Evolutionary conservation across 139 green algal species (phyloP).

Genomic region (Auxenochlorella pyrenoidosa): DNA sequence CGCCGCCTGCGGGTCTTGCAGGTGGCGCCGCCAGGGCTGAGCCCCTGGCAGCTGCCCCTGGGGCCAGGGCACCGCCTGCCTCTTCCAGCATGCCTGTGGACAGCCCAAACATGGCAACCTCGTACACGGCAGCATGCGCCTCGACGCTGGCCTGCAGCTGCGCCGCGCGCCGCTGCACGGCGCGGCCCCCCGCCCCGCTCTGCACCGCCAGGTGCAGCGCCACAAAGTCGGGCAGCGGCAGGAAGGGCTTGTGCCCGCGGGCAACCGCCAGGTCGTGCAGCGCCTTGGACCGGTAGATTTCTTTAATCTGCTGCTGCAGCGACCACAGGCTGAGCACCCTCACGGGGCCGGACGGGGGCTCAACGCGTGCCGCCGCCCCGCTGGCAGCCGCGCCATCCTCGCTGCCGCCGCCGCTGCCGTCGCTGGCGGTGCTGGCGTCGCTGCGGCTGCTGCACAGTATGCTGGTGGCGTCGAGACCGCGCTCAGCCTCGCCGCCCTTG

Average conservation of each 20-base stretch:
- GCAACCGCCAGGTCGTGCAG: constrained; percentile 16
- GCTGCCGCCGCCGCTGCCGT: not conserved
- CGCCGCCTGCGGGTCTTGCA: not conserved
- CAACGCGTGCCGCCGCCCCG: not conserved
- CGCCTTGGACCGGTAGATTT: constrained; percentile 8
- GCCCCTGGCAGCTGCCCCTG: not conserved
- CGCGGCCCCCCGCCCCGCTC: not conserved
- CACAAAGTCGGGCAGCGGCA: constrained; percentile 16
- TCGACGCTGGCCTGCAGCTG: constrained; percentile 29
- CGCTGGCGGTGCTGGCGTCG: not conserved
- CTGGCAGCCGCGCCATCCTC: not conserved
- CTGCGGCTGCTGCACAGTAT: constrained; percentile 6
- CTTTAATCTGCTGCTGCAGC: constrained; percentile 13
- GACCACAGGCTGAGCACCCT: constrained; percentile 1
- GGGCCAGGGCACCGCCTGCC: not conserved
- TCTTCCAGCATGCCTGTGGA: constrained; percentile 24
- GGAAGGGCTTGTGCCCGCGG: constrained; percentile 7
- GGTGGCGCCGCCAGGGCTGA: not conserved
- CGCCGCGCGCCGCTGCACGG: not conserved
- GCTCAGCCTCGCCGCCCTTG: not conserved
- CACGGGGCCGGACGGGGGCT: not conserved
- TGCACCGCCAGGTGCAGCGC: not conserved
- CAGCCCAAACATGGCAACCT: constrained; percentile 35
- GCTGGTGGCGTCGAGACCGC: not conserved
- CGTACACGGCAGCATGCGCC: not conserved